phyloP scores from a whole-genome alignment of 108 stramenopile species.

The Seminavis robusta region DNA sequence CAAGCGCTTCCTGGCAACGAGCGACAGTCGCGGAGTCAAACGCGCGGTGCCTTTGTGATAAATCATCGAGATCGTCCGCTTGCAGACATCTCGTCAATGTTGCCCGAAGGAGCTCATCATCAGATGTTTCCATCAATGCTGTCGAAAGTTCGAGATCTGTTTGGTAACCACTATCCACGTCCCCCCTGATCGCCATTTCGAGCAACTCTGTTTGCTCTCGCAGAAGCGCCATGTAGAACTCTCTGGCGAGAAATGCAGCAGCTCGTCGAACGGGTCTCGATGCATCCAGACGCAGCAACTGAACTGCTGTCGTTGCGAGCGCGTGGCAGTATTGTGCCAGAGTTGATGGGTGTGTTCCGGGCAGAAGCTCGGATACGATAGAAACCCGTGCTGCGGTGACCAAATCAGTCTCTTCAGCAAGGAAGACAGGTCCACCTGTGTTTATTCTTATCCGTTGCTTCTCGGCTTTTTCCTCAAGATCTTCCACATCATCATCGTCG shows the following conservation, averaged over 20 bases:
- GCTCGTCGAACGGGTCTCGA: constrained; percentile 59
- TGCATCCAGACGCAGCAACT: constrained; percentile 43
- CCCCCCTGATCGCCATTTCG: neutral
- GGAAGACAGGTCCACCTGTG: constrained; percentile 79
- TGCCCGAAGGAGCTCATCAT: constrained; percentile 42
- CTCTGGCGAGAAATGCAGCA: constrained; percentile 60
- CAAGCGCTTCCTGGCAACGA: constrained; percentile 67
- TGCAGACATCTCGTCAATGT: constrained; percentile 15
- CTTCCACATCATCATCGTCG: constrained; percentile 1
- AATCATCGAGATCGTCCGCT: neutral
- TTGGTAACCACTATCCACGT: neutral
- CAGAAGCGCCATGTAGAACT: constrained; percentile 52
- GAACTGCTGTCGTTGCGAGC: constrained; percentile 21
- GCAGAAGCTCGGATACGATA: constrained; percentile 55
- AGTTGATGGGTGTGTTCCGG: constrained; percentile 19
- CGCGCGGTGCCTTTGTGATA: constrained; percentile 11
- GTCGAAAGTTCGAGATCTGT: constrained; percentile 15
- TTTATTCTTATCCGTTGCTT: constrained; percentile 48
- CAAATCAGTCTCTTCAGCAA: constrained; percentile 60
- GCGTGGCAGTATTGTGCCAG: constrained; percentile 46
- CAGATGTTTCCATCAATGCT: constrained; percentile 34
- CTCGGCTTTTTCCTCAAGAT: constrained; percentile 3
- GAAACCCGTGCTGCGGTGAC: constrained; percentile 58
- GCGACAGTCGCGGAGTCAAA: constrained; percentile 52
- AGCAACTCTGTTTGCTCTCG: constrained; percentile 27